Base-by-base conservation (phyloP, 345 rosid genomes). In the Litchi chinensis region DNA sequence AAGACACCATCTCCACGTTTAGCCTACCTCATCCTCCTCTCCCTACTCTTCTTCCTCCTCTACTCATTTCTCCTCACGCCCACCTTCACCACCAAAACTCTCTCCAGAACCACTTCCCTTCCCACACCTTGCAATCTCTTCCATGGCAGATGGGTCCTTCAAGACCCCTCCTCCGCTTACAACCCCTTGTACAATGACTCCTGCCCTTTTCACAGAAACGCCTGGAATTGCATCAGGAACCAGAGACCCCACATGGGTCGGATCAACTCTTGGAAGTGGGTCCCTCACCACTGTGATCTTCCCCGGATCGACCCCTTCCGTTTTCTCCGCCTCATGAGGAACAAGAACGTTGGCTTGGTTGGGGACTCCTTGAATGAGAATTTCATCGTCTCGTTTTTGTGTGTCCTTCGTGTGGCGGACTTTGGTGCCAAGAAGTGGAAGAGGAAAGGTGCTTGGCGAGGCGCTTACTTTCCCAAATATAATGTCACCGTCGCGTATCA, bases 291-390 rank as follows among this genome's bases (percentile, higher is more conserved):
- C 2, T 96, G 99, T 77, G 82, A 65, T 46, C 84, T 96, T 91
- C 84, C 79, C 12, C 87, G 82, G 54, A 83, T 93, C 71, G 87
- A 93, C 68, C 97, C 98, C 41, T 54, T 43, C 8, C 71, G 86
- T 43, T 93, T 94, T 84, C 85, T 96, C 73, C 77, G 67, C 65
- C 6, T 69, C 80, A 89, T 92, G 97, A 93, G 95, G 88, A 87
- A 89, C 60, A 89, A 32, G 89, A 93, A 91, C 60, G 78, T 96
- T 75, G 99, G 99, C 83, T 84, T 96, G 59, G 86, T 96, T 32
- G 98, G 98, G 40, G 99, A 96, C 80, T 94, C 98, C 63, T 78
- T 96, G 84, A 96, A 90, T 70, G 98, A 95, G 89, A 96, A 94
- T 65, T 93, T 93, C 64, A 37, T 96, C 75, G 98, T 92, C 12